Evolutionary conservation across 805 yeast species (phyloP), one percentile per base, ranked within the genome.

Genomic region (Clavispora santaluciae): DNA sequence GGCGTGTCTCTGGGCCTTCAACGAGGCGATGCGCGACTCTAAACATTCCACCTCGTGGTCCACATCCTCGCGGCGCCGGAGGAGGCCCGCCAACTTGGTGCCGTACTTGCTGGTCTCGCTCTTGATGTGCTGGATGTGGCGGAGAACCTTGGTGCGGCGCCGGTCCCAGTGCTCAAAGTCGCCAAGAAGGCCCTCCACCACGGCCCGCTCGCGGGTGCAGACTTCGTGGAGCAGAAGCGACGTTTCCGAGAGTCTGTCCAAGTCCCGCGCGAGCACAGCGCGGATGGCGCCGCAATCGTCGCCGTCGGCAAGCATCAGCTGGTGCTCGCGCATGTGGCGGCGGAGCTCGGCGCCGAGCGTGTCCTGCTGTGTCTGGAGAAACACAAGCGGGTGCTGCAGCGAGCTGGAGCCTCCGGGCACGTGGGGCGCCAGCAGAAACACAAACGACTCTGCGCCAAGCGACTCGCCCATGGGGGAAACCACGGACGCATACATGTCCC

Each of bases 221-320:
- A 75, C 55, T 50, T 77, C 81, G 40, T 61, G 59, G 50, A 75
- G 63, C 5, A 76, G 67, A 38, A 66, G 64, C 43, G 67, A 64
- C 40, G 61, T 63, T 38, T 72, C 73, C 6, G 70, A 62, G n/a
- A 76, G 45, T 41, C 68, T 34, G 13, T 23, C 40, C 7, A 48
- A 43, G 15, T 35, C 34, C 7, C 20, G 22, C 11, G 33, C 28
- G 9, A 44, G 23, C 7, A 21, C 22, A 13, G 20, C 13, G 2
- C 56, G 28, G 5, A 35, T 17, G 3, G 17, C 23, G 6, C 43
- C 21, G 30, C 48, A 42, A 37, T 50, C 50, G 10, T 47, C 43
- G 1, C 54, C 54, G 2, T 25, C 33, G 3, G 16, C 25, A 21
- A 46, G 35, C 6, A n/a, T 8, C 22, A n/a, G n/a, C 15, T 25